These are phyloP conservation scores for Candida hungchunana DNA, from an alignment of 805 yeast genomes.

Conservation along the genomic window DNA sequence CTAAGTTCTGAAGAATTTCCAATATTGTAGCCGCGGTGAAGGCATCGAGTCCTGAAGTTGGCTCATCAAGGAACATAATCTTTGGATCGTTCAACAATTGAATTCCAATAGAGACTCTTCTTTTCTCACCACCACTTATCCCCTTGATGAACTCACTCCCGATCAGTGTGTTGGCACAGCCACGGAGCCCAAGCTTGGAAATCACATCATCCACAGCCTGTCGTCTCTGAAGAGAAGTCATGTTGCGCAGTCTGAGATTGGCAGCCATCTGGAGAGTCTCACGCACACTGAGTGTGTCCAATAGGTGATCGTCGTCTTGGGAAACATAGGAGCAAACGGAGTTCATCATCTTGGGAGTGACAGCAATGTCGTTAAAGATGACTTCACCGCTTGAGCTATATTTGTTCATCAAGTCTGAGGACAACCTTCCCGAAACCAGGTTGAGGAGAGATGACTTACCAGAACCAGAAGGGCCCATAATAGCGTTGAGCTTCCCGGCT, in stretches of 20 bases:
- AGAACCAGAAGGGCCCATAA: slow-evolving; percentile 80
- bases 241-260: slow-evolving; percentile 51
- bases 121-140: slow-evolving; percentile 78
- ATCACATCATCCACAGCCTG: slow-evolving; percentile 54
- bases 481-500: slow-evolving; percentile 53
- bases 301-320: slow-evolving; percentile 73
- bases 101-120: slow-evolving; percentile 79
- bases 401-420: slow-evolving; percentile 28
- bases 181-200: slow-evolving; percentile 59
- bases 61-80: slow-evolving; percentile 75
- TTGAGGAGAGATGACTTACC: slow-evolving; percentile 71
- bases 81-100: slow-evolving; percentile 74
- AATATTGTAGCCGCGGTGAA: slow-evolving; percentile 73
- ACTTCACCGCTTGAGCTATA: slow-evolving; percentile 38
- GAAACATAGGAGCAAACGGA: slow-evolving; percentile 71
- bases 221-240: slow-evolving; percentile 39
- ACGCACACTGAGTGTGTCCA: slow-evolving; percentile 68
- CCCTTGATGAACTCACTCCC: slow-evolving; percentile 64
- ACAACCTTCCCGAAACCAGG: slow-evolving; percentile 55
- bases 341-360: slow-evolving; percentile 35
- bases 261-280: slow-evolving; percentile 78
- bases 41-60: slow-evolving; percentile 85
- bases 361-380: slow-evolving; percentile 37
- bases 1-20: slow-evolving; percentile 52
- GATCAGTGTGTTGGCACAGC: slow-evolving; percentile 71